A percentile compares a stretch with the other conserved stretches of the same genome.
Evolutionary conservation across 441 rosid species (phyloP).

Genomic region (Euphorbia corollata): DNA sequence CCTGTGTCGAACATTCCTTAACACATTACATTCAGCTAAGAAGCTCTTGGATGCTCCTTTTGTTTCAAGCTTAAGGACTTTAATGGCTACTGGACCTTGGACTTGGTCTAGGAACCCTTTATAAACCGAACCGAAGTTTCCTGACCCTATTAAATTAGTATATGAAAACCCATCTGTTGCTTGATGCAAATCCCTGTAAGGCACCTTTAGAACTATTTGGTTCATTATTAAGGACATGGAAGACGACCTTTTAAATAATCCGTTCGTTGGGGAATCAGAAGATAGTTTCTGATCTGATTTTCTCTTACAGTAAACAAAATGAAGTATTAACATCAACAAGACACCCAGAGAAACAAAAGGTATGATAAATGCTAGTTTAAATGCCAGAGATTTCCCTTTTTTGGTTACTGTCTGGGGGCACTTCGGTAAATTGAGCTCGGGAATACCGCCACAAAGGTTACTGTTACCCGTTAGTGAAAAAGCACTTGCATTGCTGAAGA

Average conservation of each 20-base stretch:
- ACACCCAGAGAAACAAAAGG: not conserved
- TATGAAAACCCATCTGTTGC: conserved; percentile 28
- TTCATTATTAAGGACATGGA: conserved; percentile 4
- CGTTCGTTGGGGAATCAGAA: not conserved
- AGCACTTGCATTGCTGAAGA: conserved; percentile 8
- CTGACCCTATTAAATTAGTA: conserved; percentile 23
- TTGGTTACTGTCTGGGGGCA: not conserved
- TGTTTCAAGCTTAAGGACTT: conserved; percentile 26
- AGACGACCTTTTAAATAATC: not conserved
- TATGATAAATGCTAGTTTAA: not conserved
- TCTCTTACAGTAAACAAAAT: not conserved
- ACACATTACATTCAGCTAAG: conserved; percentile 23
- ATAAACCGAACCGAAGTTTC: conserved; percentile 27
- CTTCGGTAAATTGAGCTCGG: conserved; percentile 13
- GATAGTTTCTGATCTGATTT: not conserved
- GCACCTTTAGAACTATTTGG: not conserved
- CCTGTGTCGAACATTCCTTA: conserved; percentile 23
- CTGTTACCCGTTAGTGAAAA: conserved; percentile 16
- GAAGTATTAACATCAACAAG: not conserved
- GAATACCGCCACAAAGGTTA: conserved; percentile 25
- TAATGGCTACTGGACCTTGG: conserved; percentile 18
- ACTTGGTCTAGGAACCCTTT: conserved; percentile 21
- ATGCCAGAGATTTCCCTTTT: not conserved
- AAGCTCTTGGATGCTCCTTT: conserved; percentile 26
- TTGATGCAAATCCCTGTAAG: conserved; percentile 15